Evolutionary conservation across 2,329 filamentous ascomycete genomes (phyloP), one percentile per base, ranked within the genome.

Genomic region (Apiospora aurea): DNA sequence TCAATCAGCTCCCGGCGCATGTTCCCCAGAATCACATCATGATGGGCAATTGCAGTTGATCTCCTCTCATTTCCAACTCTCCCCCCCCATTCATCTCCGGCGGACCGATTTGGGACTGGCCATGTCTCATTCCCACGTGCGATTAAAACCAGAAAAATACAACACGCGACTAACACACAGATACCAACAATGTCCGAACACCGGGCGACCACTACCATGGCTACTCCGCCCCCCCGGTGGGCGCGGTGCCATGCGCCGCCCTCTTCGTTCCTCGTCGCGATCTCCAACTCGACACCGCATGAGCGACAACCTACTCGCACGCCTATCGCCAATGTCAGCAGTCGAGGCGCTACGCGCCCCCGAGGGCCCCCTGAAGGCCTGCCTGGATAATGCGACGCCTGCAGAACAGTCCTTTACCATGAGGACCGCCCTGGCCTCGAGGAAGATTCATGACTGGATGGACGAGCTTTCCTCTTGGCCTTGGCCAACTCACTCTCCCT

Each of bases 361-460:
- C 26, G 85, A 83, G 5, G 88, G 87, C 47, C 80, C 85, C 57
- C 79, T 92, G 24, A 87, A 87, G 78, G 78, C 82, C 67, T 93
- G 90, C 78, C 87, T 94, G 72, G 88, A 91, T 73, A 85, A 84
- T 47, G 89, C 92, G 21, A 91, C 91, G 1, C 82, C 86, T 4
- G 83, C 88, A 34, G 92, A 96, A 81, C 89, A 92, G 76, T 90
- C 92, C 21, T 91, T 96, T 80, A 93, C 91, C 57, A 85, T 92
- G 77, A 88, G 90, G 74, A 91, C 93, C 61, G 93, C 93, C 57
- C 81, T 91, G 73, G 91, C 92, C 21, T 92, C 92, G 16, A 89
- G 92, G 76, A 90, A 89, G 74, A 89, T 96, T 74, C 88, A 92
- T 80, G 87, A 89, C 78, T 96, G 94, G 93, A 86, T 93, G 38